These are phyloP conservation scores for Paecilomyces fulvus DNA, from an alignment of 2,329 filamentous ascomycete genomes.

Conservation along the genomic window DNA sequence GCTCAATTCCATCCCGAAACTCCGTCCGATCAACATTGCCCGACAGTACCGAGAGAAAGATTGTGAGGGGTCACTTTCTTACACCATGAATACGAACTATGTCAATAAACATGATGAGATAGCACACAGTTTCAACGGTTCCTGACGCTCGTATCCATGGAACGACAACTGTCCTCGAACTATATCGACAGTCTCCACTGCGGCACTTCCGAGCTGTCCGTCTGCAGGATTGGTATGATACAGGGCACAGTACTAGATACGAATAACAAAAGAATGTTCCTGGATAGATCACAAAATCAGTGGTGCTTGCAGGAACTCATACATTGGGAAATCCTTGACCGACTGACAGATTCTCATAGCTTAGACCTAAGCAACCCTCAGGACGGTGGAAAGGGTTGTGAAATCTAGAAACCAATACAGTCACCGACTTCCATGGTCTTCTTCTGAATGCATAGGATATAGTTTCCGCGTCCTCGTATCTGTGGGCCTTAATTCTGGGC, in stretches of 20 bases:
- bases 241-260: not conserved
- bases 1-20: too few species aligned
- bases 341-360: too few species aligned
- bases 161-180: not conserved
- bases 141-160: not conserved
- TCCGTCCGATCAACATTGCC: not conserved
- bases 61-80: not conserved
- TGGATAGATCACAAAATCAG: too few species aligned
- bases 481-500: too few species aligned
- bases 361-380: too few species aligned
- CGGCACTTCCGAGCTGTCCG: not conserved
- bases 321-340: too few species aligned
- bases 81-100: not conserved
- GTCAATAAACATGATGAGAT: not conserved
- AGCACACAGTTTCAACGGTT: not conserved
- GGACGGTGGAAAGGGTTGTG: too few species aligned
- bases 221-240: not conserved
- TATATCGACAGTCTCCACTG: not conserved
- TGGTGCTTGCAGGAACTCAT: too few species aligned
- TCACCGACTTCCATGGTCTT: too few species aligned
- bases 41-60: not conserved
- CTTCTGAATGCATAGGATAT: too few species aligned
- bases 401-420: too few species aligned
- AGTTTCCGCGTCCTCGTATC: too few species aligned
- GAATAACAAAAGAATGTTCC: not conserved